Percentiles rank a stretch among this genome's conserved stretches.
phyloP scores from a whole-genome alignment of 177 flowering plant species.

The Vitis hybrid region DNA sequence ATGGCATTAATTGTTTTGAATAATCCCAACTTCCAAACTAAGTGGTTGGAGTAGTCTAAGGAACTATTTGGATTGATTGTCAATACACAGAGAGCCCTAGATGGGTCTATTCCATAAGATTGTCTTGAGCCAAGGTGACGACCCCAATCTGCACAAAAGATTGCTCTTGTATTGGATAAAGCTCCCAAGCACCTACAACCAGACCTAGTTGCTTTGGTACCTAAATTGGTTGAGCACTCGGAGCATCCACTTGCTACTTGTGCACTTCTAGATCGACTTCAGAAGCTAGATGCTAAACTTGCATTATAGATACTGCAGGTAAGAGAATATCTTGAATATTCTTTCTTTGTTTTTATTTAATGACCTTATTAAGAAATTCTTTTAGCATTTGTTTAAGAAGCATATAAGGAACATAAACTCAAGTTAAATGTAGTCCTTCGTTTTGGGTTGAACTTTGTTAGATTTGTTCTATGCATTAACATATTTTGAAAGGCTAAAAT shows the following conservation, averaged over 20 bases:
- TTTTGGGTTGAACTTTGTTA: background rate
- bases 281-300: slow-evolving; percentile 57
- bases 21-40: slow-evolving; percentile 46
- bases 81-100: slow-evolving; percentile 87
- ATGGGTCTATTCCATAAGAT: slow-evolving; percentile 92
- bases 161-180: slow-evolving; percentile 90
- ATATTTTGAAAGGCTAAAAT: background rate
- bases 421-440: no score
- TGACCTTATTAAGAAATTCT: background rate
- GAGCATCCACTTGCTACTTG: slow-evolving; percentile 95
- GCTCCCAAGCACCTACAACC: slow-evolving; percentile 94
- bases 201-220: slow-evolving; percentile 87
- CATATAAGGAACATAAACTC: no score
- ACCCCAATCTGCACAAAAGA: slow-evolving; percentile 92
- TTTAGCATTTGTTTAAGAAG: no score
- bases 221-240: slow-evolving; percentile 86
- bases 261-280: slow-evolving; percentile 86
- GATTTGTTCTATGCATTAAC: slow-evolving; percentile 15
- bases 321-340: slow-evolving; percentile 25
- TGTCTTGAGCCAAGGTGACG: slow-evolving; percentile 89
- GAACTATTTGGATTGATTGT: slow-evolving; percentile 96
- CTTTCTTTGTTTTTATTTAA: background rate
- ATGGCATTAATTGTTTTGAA: slow-evolving; percentile 7
- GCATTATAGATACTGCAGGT: slow-evolving; percentile 25
- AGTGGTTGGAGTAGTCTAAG: slow-evolving; percentile 98